Conservation (phyloP, 345 rosid species). For the Firmiana major region DNA sequence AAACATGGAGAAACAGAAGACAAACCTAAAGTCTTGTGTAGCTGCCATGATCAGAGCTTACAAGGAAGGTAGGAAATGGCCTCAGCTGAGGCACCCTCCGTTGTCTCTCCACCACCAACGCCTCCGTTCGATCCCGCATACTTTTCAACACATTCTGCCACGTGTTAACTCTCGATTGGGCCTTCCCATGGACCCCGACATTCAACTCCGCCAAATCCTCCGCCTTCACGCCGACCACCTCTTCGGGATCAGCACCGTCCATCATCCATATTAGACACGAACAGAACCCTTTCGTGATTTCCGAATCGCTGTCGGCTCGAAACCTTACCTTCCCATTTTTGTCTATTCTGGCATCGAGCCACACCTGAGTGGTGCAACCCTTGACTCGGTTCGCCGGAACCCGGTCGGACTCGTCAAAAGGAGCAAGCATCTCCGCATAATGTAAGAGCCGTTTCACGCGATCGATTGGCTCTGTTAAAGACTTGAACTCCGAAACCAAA, state of each 20-base stretch:
- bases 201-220: conserved; percentile 75
- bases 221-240: conserved; percentile 54
- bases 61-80: neutral
- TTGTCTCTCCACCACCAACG: neutral
- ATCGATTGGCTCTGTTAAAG: conserved; percentile 65
- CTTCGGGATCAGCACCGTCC: conserved; percentile 76
- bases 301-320: conserved; percentile 83
- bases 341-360: conserved; percentile 61
- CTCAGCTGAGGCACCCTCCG: neutral
- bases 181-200: conserved; percentile 62
- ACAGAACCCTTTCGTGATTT: conserved; percentile 75
- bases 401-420: conserved; percentile 65
- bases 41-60: neutral
- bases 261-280: conserved; percentile 74
- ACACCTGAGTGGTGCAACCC: conserved; percentile 89
- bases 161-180: conserved; percentile 69
- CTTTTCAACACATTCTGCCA: conserved; percentile 42
- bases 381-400: conserved; percentile 50
- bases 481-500: conserved; percentile 55
- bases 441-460: conserved; percentile 73
- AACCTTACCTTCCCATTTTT: conserved; percentile 59
- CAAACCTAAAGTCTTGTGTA: neutral
- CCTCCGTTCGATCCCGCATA: conserved; percentile 3
- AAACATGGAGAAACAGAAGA: neutral
- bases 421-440: conserved; percentile 60